phyloP scores from a whole-genome alignment of 2,329 filamentous ascomycete genomes.

The Penicillium decumbens region DNA sequence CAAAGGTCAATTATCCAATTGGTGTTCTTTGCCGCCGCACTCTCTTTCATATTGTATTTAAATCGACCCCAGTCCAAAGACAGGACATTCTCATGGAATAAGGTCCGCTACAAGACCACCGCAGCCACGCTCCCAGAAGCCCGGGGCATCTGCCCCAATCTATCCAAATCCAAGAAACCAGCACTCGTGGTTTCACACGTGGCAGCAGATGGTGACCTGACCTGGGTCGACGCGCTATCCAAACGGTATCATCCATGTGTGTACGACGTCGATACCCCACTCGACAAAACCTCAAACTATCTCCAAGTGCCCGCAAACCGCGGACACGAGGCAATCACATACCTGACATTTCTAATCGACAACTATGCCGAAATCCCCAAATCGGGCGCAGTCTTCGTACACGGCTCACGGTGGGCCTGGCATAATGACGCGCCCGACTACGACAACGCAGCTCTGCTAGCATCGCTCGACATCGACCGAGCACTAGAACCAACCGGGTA shows the following conservation, averaged over 20 bases:
- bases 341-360: slow-evolving; percentile 47
- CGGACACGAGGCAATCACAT: slow-evolving; percentile 47
- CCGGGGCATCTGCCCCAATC: slow-evolving; percentile 43
- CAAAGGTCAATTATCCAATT: slow-evolving; percentile 36
- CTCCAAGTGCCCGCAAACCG: slow-evolving; percentile 47
- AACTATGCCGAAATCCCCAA: slow-evolving; percentile 42
- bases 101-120: slow-evolving; percentile 41
- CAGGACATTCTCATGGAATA: slow-evolving; percentile 43
- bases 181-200: slow-evolving; percentile 45
- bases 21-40: slow-evolving; percentile 28
- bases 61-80: slow-evolving; percentile 30
- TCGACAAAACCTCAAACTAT: slow-evolving; percentile 22
- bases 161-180: slow-evolving; percentile 39
- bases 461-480: slow-evolving; percentile 35
- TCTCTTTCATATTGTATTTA: slow-evolving; percentile 38
- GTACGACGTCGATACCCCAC: slow-evolving; percentile 40
- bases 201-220: slow-evolving; percentile 39
- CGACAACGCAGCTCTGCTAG: slow-evolving; percentile 43
- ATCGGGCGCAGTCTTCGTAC: slow-evolving; percentile 42
- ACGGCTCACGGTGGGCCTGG: slow-evolving; percentile 44
- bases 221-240: slow-evolving; percentile 41
- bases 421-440: slow-evolving; percentile 45
- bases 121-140: slow-evolving; percentile 33
- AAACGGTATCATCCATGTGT: slow-evolving; percentile 45
- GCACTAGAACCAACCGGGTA: slow-evolving; percentile 43